Percentiles rank a stretch among this genome's conserved stretches.
These are phyloP conservation scores for Candida corydali DNA, from an alignment of 805 yeast genomes.

Conservation along the genomic window DNA sequence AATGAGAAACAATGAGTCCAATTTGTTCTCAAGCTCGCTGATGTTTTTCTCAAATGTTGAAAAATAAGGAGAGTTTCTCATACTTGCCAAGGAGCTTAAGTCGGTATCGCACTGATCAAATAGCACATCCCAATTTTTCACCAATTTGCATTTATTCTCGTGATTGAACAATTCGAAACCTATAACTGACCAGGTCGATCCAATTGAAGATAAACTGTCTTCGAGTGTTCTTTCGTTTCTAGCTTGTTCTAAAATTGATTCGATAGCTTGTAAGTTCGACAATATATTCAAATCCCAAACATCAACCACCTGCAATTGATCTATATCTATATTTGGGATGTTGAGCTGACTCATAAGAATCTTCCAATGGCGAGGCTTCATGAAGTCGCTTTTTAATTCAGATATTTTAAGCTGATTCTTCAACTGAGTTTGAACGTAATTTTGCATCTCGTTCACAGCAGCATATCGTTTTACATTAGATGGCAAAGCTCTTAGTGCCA, in stretches of 20 bases:
- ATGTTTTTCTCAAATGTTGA: constrained; percentile 57
- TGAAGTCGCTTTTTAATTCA: constrained; percentile 50
- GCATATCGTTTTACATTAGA: constrained; percentile 58
- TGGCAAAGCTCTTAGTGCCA: constrained; percentile 49
- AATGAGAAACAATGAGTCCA: constrained; percentile 48
- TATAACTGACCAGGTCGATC: constrained; percentile 50
- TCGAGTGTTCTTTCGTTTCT: constrained; percentile 68
- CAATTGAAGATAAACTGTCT: constrained; percentile 48
- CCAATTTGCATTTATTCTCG: constrained; percentile 48
- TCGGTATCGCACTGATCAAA: constrained; percentile 59
- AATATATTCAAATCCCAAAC: constrained; percentile 56
- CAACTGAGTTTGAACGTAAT: constrained; percentile 36
- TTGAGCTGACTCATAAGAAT: constrained; percentile 35
- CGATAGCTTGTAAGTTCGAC: constrained; percentile 43
- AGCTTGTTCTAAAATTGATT: constrained; percentile 55
- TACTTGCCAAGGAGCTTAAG: constrained; percentile 57
- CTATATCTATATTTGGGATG: constrained; percentile 14
- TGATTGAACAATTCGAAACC: constrained; percentile 53
- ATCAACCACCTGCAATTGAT: constrained; percentile 47
- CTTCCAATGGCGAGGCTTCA: constrained; percentile 69
- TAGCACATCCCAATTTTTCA: constrained; percentile 64
- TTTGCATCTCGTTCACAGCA: constrained; percentile 61
- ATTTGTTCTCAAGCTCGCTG: constrained; percentile 47
- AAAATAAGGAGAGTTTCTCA: constrained; percentile 66
- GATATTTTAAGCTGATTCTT: constrained; percentile 35